These are phyloP conservation scores for Colletotrichum echinochloae DNA, from an alignment of 2,329 filamentous ascomycete species.

Conservation along the genomic window DNA sequence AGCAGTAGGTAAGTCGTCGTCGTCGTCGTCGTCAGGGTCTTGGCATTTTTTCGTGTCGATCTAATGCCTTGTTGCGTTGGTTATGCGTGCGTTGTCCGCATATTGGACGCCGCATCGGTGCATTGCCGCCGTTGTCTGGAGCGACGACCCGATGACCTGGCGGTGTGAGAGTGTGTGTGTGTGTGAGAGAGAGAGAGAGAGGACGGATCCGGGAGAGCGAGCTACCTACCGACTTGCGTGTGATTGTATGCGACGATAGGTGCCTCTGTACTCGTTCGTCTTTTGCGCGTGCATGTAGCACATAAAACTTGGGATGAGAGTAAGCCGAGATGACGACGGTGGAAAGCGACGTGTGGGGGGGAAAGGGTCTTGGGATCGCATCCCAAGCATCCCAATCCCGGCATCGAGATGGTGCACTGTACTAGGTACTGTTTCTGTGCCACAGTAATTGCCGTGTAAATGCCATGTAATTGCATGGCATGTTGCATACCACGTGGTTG, in stretches of 20 bases:
- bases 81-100: slow-evolving; percentile 3
- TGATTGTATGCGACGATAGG: background rate
- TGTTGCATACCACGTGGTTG: too few species aligned
- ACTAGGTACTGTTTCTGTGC: background rate
- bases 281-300: too few species aligned
- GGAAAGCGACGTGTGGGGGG: slow-evolving; percentile 8
- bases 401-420: slow-evolving; percentile 10
- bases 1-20: too few species aligned
- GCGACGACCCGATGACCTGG: slow-evolving; percentile 4
- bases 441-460: background rate
- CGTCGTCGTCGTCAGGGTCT: too few species aligned
- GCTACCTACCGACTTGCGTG: background rate
- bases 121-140: slow-evolving; percentile 2
- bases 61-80: slow-evolving; percentile 3
- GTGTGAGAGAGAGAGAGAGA: slow-evolving; percentile 9
- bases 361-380: background rate
- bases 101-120: background rate
- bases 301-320: background rate
- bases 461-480: background rate
- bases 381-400: background rate
- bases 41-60: slow-evolving; percentile 12
- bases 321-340: slow-evolving; percentile 35
- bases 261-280: background rate
- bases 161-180: slow-evolving; percentile 18
- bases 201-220: slow-evolving; percentile 18